Evolutionary conservation across 352 stramenopile species (phyloP).

Genomic region (Hyphochytrium catenoides): DNA sequence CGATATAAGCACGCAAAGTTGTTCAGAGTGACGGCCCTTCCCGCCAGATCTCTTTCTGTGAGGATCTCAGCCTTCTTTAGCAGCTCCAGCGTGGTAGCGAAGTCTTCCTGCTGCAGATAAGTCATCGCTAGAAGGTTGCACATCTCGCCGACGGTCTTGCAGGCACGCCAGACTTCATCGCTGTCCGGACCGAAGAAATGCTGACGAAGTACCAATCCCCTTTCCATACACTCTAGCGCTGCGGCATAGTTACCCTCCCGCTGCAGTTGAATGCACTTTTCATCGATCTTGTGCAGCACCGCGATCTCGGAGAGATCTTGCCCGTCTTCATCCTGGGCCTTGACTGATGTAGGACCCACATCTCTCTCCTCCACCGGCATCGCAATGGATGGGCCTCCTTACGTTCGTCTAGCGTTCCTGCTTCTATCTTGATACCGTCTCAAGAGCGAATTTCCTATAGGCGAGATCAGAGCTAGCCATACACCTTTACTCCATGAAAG

Average conservation of each 20-base stretch:
- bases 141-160: conserved; percentile 79
- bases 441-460: too few species aligned
- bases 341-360: too few species aligned
- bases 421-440: too few species aligned
- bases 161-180: conserved; percentile 61
- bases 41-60: conserved; percentile 51
- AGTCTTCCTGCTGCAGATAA: conserved; percentile 81
- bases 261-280: conserved; percentile 66
- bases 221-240: conserved; percentile 78
- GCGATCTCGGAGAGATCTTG: conserved; percentile 65
- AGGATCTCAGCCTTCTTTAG: conserved; percentile 84
- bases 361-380: too few species aligned
- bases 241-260: conserved; percentile 72
- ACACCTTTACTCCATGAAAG: too few species aligned
- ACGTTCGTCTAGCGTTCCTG: too few species aligned
- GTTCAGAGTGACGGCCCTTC: conserved; percentile 71
- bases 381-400: too few species aligned
- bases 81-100: conserved; percentile 65
- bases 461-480: too few species aligned
- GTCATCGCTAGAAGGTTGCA: conserved; percentile 85
- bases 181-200: conserved; percentile 76
- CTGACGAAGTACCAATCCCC: conserved; percentile 68
- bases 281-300: conserved; percentile 60
- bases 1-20: conserved; percentile 83
- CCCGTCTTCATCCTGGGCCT: too few species aligned